These are phyloP conservation scores for Rhynchosporium graminicola DNA, from an alignment of 2,329 filamentous ascomycete genomes.

Conservation along the genomic window DNA sequence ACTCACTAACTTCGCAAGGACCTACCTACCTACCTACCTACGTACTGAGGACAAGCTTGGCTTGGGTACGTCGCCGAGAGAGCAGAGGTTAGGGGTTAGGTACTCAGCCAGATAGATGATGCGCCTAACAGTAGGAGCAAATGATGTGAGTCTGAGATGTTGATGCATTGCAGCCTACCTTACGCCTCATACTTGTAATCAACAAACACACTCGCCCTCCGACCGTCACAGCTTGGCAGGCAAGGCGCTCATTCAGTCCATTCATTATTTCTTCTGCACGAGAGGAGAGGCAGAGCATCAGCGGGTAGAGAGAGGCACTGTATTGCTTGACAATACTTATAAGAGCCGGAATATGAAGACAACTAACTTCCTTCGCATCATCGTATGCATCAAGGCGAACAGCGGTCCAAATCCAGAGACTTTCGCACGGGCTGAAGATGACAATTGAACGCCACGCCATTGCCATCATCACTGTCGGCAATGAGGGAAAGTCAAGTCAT, in stretches of 20 bases:
- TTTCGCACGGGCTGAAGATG: neutral
- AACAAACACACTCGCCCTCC: neutral
- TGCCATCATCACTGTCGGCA: neutral
- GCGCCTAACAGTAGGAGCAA: too few species aligned
- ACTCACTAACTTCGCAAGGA: too few species aligned
- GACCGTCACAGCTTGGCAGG: slow-evolving; percentile 16
- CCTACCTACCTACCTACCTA: too few species aligned
- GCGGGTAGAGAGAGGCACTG: neutral
- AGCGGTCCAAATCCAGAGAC: neutral
- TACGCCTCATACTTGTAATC: slow-evolving; percentile 17
- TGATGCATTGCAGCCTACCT: neutral
- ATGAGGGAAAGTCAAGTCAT: neutral
- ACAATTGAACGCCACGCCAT: neutral
- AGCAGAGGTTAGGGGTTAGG: too few species aligned
- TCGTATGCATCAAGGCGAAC: neutral
- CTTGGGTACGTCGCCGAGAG: too few species aligned
- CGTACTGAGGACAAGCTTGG: too few species aligned
- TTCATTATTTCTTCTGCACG: slow-evolving; percentile 8
- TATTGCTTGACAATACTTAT: slow-evolving; percentile 2
- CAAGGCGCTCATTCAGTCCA: slow-evolving; percentile 16
- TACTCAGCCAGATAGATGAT: too few species aligned
- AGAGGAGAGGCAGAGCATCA: neutral
- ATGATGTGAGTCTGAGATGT: neutral
- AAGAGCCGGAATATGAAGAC: neutral
- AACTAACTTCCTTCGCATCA: neutral